Evolutionary conservation across 352 stramenopile genomes (phyloP), one percentile per base, ranked within the genome.

Genomic region (Phytophthora litchii): DNA sequence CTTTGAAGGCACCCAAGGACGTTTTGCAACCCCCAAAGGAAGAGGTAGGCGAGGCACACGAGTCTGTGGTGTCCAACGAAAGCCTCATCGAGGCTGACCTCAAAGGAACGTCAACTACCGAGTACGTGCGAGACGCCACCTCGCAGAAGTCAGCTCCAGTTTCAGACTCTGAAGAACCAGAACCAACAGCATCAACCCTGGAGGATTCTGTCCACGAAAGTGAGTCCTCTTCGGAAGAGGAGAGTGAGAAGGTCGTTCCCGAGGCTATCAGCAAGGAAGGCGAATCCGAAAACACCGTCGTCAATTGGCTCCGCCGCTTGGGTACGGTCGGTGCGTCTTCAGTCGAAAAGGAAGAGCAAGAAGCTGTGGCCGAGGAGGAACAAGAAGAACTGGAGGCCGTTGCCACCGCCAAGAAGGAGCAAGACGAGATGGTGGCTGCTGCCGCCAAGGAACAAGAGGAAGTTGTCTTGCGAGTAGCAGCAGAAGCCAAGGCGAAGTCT

Each of bases 291-390:
- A 65, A 70, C 45, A 44, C 41, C 6, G 52, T 72, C 13, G 27
- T 72, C 52, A 63, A 45, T 21, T 76, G 62, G 67, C 67, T 76
- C 60, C 67, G 62, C 27, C 61, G 67, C 36, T 57, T 76, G 25
- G 52, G 63, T 48, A 64, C 62, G 2, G 70, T 72, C 27, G 51
- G 62, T n/a, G 25, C 36, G 20, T 62, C 51, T 41, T 32, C 38
- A 19, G 19, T 14, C 17, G 67, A 65, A 27, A 61, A 60, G 8
- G 53, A 70, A 16, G 55, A 59, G 29, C 45, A 56, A 17, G 38
- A 62, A 16, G 32, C n/a, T 25, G 21, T 16, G 12, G 41, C 19
- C 31, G 48, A 68, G 31, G 59, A 61, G 34, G 44, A 65, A 23
- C 31, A 54, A 29, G 56, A 45, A 17, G 58, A 70, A 48, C 23